These are phyloP conservation scores for Thielaviopsis musarum DNA, from an alignment of 2,329 filamentous ascomycete species.

Conservation along the genomic window DNA sequence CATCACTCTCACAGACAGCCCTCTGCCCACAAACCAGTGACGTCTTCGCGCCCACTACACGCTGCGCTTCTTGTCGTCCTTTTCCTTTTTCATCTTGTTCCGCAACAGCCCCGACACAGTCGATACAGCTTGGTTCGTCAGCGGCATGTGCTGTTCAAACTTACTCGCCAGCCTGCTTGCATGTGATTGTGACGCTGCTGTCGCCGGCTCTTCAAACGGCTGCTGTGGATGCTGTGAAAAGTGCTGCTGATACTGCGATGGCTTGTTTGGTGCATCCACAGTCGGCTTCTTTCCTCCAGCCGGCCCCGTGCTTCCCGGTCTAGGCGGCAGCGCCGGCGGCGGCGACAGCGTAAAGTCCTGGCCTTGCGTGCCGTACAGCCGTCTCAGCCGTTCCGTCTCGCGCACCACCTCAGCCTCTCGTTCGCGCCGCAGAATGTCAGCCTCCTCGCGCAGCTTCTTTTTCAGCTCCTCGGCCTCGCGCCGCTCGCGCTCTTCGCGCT, in stretches of 20 bases:
- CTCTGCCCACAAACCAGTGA: not conserved
- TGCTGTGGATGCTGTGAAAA: slow-evolving; percentile 15
- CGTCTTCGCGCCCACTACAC: slow-evolving; percentile 23
- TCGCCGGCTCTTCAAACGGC: slow-evolving; percentile 10
- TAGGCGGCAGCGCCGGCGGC: slow-evolving; percentile 20
- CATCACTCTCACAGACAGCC: not conserved
- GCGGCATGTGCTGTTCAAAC: not conserved
- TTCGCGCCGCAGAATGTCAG: slow-evolving; percentile 44
- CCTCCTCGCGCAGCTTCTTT: slow-evolving; percentile 6
- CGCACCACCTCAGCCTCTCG: slow-evolving; percentile 52
- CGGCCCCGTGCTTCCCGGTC: slow-evolving; percentile 26
- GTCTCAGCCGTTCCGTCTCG: slow-evolving; percentile 68
- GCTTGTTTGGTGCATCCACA: not conserved
- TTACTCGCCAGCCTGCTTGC: slow-evolving; percentile 2
- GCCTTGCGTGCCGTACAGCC: slow-evolving; percentile 45
- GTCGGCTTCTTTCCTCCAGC: not conserved
- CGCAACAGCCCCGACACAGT: slow-evolving; percentile 29
- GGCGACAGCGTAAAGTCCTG: slow-evolving; percentile 20
- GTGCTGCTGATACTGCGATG: slow-evolving; percentile 18
- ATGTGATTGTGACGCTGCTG: not conserved
- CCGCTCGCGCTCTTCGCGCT: slow-evolving; percentile 37
- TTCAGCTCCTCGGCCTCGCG: slow-evolving; percentile 37
- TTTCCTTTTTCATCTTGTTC: slow-evolving; percentile 18
- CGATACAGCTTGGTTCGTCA: slow-evolving; percentile 20
- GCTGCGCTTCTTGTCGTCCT: slow-evolving; percentile 32